phyloP scores from a whole-genome alignment of 163 green algal species.

The Scenedesmus sp. region DNA sequence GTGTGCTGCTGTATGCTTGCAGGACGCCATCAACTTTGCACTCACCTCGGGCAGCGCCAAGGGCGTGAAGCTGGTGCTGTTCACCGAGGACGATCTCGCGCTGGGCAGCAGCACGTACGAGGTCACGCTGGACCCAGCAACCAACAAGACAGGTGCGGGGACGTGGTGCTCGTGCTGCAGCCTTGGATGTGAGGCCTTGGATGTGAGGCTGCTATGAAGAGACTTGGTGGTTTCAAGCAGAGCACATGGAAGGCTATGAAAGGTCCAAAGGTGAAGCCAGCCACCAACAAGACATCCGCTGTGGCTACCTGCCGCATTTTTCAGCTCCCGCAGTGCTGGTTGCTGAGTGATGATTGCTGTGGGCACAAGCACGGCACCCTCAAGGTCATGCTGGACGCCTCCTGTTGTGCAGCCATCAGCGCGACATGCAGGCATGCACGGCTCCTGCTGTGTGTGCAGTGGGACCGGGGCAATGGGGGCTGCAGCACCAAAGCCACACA shows the following conservation, averaged over 20 bases:
- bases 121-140: constrained; percentile 71
- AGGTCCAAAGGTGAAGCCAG: constrained; percentile 74
- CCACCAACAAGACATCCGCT: constrained; percentile 74
- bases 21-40: constrained; percentile 88
- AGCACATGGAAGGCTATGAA: too few relatives aligned
- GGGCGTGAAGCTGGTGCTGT: constrained; percentile 84
- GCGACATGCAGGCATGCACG: neutral
- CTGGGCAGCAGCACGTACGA: constrained; percentile 71
- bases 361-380: constrained; percentile 60
- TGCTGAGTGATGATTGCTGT: too few relatives aligned
- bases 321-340: too few relatives aligned
- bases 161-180: neutral
- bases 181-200: neutral
- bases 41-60: constrained; percentile 72
- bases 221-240: neutral
- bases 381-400: constrained; percentile 79
- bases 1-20: neutral
- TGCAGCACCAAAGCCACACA: neutral
- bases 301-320: too few relatives aligned
- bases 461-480: too few relatives aligned
- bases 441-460: too few relatives aligned
- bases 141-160: constrained; percentile 70
- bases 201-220: too few relatives aligned
- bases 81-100: constrained; percentile 81
- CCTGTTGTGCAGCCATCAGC: constrained; percentile 79